phyloP scores from a whole-genome alignment of 768 basidiomycete genomes.

The Strobilomyces confusus region DNA sequence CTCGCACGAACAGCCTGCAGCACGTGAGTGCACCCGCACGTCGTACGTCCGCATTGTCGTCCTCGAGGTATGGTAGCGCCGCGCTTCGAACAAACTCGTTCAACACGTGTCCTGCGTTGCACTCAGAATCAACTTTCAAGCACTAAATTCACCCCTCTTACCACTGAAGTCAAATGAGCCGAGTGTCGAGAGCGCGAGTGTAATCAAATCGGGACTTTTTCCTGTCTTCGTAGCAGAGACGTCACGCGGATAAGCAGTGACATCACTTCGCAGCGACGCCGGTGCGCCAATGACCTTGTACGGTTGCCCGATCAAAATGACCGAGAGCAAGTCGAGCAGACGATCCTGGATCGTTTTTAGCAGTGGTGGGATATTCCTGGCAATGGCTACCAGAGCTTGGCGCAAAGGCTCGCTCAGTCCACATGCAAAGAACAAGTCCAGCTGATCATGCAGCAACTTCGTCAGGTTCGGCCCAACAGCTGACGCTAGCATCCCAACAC shows the following conservation, averaged over 20 bases:
- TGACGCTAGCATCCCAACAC: conserved; percentile 91
- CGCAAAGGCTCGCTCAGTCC: conserved; percentile 88
- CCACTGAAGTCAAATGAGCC: conserved; percentile 95
- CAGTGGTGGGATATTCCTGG: conserved; percentile 83
- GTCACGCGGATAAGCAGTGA: conserved; percentile 46
- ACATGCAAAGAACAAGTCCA: conserved; percentile 94
- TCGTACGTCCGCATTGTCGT: conserved; percentile 84
- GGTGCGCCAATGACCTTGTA: conserved; percentile 91
- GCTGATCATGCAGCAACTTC: conserved; percentile 91
- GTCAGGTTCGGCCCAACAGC: conserved; percentile 96
- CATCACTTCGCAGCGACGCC: conserved; percentile 52
- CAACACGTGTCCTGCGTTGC: conserved; percentile 70
- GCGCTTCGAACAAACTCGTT: conserved; percentile 94
- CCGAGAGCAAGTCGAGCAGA: conserved; percentile 78
- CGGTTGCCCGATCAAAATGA: conserved; percentile 74
- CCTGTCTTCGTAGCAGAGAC: conserved; percentile 48
- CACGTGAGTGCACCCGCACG: conserved; percentile 89
- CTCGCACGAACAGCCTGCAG: conserved; percentile 83
- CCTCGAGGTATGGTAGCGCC: conserved; percentile 90
- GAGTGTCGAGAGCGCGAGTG: conserved; percentile 81
- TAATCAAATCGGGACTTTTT: conserved; percentile 65
- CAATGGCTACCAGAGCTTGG: conserved; percentile 80
- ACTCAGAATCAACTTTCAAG: conserved; percentile 12
- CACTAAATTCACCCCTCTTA: conserved; percentile 27
- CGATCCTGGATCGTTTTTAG: conserved; percentile 94